phyloP scores from a whole-genome alignment of 1,284 basidiomycete species.

The Marasmius oreades region DNA sequence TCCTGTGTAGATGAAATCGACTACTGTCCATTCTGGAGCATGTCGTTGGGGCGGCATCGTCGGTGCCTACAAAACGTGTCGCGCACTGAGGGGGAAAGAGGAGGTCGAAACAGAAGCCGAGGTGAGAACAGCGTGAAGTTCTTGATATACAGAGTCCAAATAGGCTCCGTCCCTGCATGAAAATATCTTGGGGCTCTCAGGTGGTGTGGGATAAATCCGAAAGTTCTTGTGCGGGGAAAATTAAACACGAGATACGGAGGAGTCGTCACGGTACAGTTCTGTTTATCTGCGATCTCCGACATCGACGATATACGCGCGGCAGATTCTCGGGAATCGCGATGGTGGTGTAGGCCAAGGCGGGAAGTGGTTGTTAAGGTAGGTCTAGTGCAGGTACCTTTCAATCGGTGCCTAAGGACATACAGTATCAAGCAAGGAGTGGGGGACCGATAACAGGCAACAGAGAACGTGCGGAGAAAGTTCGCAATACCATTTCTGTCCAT shows the following conservation, averaged over 20 bases:
- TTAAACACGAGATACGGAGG: background rate
- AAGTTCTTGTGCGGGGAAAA: background rate
- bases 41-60: slow-evolving; percentile 13
- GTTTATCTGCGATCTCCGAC: background rate
- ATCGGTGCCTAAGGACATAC: too few species aligned
- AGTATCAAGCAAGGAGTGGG: too few species aligned
- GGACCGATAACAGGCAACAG: background rate
- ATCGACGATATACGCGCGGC: background rate
- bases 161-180: background rate
- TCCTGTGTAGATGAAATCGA: slow-evolving; percentile 56
- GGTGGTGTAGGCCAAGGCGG: too few species aligned
- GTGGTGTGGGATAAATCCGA: background rate
- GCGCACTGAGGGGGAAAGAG: background rate
- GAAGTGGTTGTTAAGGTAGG: too few species aligned
- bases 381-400: too few species aligned
- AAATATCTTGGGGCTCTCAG: background rate
- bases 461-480: background rate
- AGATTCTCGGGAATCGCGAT: background rate
- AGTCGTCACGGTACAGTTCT: background rate
- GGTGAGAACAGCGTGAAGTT: background rate
- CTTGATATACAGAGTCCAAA: background rate
- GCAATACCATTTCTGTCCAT: background rate
- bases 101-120: background rate
- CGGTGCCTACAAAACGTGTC: slow-evolving; percentile 19
- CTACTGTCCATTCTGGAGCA: slow-evolving; percentile 47